A percentile compares a stretch with the other conserved stretches of the same genome.
These are phyloP conservation scores for Leonotis leonurus DNA, from an alignment of 257 asterid species.

Conservation along the genomic window DNA sequence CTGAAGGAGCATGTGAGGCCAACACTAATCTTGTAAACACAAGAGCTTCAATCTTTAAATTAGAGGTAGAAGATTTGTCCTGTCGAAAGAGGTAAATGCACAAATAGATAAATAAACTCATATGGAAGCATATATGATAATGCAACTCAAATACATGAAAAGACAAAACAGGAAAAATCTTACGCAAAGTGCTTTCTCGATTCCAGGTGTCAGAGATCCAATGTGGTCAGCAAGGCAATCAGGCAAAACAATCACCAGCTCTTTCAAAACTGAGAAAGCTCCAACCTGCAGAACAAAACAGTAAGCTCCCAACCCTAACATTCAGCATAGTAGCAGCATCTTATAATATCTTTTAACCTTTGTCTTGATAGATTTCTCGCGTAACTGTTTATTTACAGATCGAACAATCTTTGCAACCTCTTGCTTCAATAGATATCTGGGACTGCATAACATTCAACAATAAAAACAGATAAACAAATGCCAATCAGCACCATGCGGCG, in stretches of 20 bases:
- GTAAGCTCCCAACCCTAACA: slow-evolving; percentile 6
- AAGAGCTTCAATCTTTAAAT: slow-evolving; percentile 96
- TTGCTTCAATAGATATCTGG: slow-evolving; percentile 88
- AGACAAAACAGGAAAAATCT: slow-evolving; percentile 22
- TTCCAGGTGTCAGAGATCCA: slow-evolving; percentile 94
- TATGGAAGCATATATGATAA: not conserved
- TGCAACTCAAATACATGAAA: not conserved
- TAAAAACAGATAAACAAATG: not conserved
- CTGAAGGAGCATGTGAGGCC: slow-evolving; percentile 81
- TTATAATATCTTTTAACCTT: slow-evolving; percentile 45
- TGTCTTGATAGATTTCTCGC: slow-evolving; percentile 92
- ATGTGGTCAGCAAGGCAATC: slow-evolving; percentile 98
- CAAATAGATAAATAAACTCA: slow-evolving; percentile 7
- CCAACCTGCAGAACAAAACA: slow-evolving; percentile 62
- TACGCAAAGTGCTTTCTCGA: slow-evolving; percentile 93
- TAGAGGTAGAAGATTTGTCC: slow-evolving; percentile 98
- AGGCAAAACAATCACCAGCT: slow-evolving; percentile 89
- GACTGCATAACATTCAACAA: slow-evolving; percentile 50
- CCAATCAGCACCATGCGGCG: not conserved
- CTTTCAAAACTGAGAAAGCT: slow-evolving; percentile 90
- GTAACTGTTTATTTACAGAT: slow-evolving; percentile 85
- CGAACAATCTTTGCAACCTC: slow-evolving; percentile 96
- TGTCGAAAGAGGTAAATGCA: slow-evolving; percentile 28
- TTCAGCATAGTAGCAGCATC: slow-evolving; percentile 8
- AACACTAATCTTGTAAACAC: slow-evolving; percentile 89